Base-by-base conservation (phyloP, 2,329 filamentous ascomycete species). In the Pseudogymnoascus sp. region DNA sequence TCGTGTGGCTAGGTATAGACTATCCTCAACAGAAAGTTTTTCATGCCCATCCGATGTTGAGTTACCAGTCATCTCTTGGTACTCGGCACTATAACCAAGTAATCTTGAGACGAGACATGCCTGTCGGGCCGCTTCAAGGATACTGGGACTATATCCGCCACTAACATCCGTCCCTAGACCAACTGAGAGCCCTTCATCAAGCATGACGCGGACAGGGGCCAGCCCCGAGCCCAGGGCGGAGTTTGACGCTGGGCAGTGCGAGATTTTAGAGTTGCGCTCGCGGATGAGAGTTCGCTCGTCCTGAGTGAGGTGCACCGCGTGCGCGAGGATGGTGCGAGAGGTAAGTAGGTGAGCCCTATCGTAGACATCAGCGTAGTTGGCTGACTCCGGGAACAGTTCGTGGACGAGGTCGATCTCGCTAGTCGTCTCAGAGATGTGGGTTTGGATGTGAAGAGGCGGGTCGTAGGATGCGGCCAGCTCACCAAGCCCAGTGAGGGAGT, bases 91-190 rank as follows among this genome's bases (percentile, higher is more conserved):
- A 21, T 60, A 60, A 16, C 31, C 38, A 31, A 52, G 14, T 4
- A 52, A 52, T 31, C 92, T 79, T 66, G 86, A 91, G 0, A 94
- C 90, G 65, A 96, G 81, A 60, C 86, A 83, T 0, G 93, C 91
- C 70, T 94, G 90, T 10, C 92, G 78, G 39, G 87, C 90, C 16
- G 91, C 87, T 67, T 94, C 90, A 0, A 97, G 81, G 10, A 97
- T 83, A 65, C 86, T 90, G 0, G 90, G 82, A 62, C 85, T 90
- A 73, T 93, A 97, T 0, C 94, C 94, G 2, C 93, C 94, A 68
- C 85, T 90, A 63, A 97, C 86, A 73, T 99, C 94, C 0, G 93
- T 97, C 0, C 94, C 94, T 0, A 99, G 77, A 0, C 94, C 93
- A 5, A 97, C 86, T 0, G 84, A 84, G 49, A 97, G 81, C 0